Base-by-base conservation (phyloP, 164 flowering plant species). In the Saururus chinensis region DNA sequence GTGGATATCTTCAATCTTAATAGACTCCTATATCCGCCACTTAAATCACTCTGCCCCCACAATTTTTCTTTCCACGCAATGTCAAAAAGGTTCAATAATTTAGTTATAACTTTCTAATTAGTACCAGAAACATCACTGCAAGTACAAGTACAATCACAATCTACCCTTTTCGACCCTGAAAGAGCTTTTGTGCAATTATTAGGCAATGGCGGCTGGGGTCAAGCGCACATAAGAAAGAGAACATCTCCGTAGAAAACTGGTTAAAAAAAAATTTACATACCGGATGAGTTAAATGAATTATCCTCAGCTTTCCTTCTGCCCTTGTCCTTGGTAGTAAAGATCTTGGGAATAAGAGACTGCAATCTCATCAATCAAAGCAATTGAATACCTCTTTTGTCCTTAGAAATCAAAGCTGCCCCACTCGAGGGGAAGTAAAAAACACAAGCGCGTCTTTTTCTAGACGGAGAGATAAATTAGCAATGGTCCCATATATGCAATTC, bases 331-430 rank as follows among this genome's bases (percentile, higher is more conserved):
- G 57, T 37, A 0, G 65, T 2, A 61, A 66, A 66, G 9, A 69
- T 51, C 66, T 60, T 73, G 4, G 70, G 70, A 20, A 69, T 63
- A 45, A 51, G 66, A 24, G 67, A 73, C 70, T 73, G 56, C 56
- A 65, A 57, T 17, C 55, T 45, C 49, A 57, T 45, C 53, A 60
- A n/a, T 40, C 40, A 40, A 59, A 40, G n/a, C 57, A 65, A 37
- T 23, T 48, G 19, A 58, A 57, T 4, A 21, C n/a, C 37, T 37
- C 22, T 20, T 30, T 9, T 25, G 16, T 42, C 21, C 30, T 4
- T 14, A 55, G 53, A 63, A 51, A 63, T 40, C 14, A 56, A 56
- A 56, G 25, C 20, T 42, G 17, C 41, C 40, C 24, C 23, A 14
- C 56, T 40, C 23, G 37, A 42, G 22, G 26, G n/a, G 42, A 0